Conservation (phyloP, 2,329 filamentous ascomycete species). For the Metarhizium brunneum region DNA sequence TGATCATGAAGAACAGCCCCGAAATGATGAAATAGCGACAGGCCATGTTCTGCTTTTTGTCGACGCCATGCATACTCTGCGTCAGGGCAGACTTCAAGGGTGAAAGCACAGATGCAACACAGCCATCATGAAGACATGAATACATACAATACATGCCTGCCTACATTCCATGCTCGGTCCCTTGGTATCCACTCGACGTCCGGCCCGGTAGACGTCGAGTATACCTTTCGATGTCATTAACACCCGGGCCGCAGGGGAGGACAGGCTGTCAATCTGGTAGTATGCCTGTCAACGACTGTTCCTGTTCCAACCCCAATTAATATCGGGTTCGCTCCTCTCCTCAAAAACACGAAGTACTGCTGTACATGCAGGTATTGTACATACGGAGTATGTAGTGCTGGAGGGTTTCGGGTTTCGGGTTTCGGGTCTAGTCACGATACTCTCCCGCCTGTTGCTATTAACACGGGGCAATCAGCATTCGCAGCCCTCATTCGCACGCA, state of each 20-base stretch:
- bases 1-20: background rate
- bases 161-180: background rate
- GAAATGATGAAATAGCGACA: background rate
- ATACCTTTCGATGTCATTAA: background rate
- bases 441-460: no score
- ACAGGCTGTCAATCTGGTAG: background rate
- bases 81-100: background rate
- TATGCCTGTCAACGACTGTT: background rate
- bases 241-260: background rate
- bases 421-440: no score
- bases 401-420: no score
- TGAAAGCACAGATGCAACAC: no score
- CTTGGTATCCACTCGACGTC: background rate
- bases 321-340: background rate
- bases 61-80: background rate
- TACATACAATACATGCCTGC: background rate
- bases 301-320: background rate
- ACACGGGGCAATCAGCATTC: no score
- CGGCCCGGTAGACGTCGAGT: background rate
- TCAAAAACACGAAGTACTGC: background rate
- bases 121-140: no score
- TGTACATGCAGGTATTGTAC: no score
- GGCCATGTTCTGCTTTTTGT: background rate
- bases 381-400: no score
- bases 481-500: no score